Base-by-base conservation (phyloP, 768 basidiomycete species). In the Suillus brevipes region DNA sequence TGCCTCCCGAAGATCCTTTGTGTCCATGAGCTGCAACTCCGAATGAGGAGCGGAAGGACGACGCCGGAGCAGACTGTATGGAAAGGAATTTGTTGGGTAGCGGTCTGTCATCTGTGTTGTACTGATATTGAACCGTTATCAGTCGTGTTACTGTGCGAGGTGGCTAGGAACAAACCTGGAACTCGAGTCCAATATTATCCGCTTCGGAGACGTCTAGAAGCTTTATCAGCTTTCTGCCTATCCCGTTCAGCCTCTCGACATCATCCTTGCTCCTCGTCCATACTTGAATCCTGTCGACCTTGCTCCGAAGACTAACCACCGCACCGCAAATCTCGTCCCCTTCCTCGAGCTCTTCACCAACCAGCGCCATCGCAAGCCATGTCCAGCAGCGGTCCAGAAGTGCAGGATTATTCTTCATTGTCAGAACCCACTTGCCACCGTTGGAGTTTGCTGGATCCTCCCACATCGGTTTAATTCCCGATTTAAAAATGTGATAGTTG, bases 401-500 rank as follows among this genome's bases (percentile, higher is more conserved):
- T 56, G 78, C 77, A 4, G 92, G 87, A 68, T 89, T 91, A 70
- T 90, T 89, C 81, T 91, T 90, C 89, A 97, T 94, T 71, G 94
- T 94, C 64, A 98, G 77, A 23, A 95, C 94, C 95, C 95, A 97
- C 79, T 95, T 96, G 42, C 95, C 95, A 23, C 95, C 95, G 61
- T 89, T 85, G 31, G 92, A 91, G 72, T 97, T 97, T 62, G 94
- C 92, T 37, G 86, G 86, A 75, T 97, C 95, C 79, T 97, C 95
- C 95, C 95, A 97, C 95, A 97, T 97, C 16, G 94, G 94, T 73
- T 94, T 94, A 81, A 95, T 95, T 20, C 92, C 92, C 25, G 87
- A 83, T 79, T 97, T 97, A 86, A 98, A 97, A 63, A 98, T 84
- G 74, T 98, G 95, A 71, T 97, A 95, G 78, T 97, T 98, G 55